Base-by-base conservation (phyloP, 768 basidiomycete species). In the Pholiota conissans region DNA sequence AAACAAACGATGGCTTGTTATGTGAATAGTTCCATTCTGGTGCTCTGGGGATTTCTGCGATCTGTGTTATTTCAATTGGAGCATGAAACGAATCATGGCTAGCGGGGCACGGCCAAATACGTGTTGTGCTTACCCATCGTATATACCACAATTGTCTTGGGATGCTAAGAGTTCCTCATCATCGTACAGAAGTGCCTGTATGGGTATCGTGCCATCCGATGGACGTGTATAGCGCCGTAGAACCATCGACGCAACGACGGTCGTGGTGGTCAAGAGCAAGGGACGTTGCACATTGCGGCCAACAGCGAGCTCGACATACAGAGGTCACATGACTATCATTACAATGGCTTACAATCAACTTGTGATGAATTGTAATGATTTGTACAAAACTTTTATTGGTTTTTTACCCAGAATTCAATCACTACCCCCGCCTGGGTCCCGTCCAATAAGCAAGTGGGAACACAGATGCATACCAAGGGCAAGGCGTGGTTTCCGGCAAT, bases 91-190 rank as follows among this genome's bases (percentile, higher is more conserved):
- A 24, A 58, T 45, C 49, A 52, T 52, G 63, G 37, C 20, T 22
- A 45, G 22, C 49, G 57, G 53, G 45, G 40, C 35, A 47, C 11
- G 27, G 27, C 57, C 58, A 59, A 45, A 60, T 52, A 35, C 47
- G 58, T 11, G 63, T 28, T 57, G 35, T 27, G 74, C 87, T 60
- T 70, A 95, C 95, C 93, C 93, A 63, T 95, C 88, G 66, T 98
- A 98, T 55, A 98, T 86, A 0, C 95, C 95, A 5, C 98, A 87
- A 50, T 75, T 76, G 45, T 93, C 89, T 67, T 93, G 92, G 45
- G 80, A 83, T 6, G 84, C 78, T 2, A 91, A 73, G 28, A 91
- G 75, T 45, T 85, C 84, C 72, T 98, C 96, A 55, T 94, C 92
- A 13, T 83, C 78, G 66, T 91, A 94, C 0, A 95, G 77, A 14